Evolutionary conservation across 2,329 filamentous ascomycete species (phyloP).

Genomic region (Phaeosphaeriaceae sp.): DNA sequence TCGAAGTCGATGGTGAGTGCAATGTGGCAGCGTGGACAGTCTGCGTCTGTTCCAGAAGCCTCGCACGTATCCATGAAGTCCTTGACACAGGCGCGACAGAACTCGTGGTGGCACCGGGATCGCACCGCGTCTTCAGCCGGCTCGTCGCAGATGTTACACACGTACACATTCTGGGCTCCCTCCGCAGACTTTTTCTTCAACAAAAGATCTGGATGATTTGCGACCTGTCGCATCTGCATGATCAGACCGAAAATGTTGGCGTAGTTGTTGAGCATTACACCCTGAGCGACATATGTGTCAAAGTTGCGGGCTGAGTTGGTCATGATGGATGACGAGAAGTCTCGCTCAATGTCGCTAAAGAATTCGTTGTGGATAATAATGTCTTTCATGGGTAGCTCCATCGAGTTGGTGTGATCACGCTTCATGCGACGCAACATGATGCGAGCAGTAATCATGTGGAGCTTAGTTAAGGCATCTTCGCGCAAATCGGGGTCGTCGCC

Average conservation of each 20-base stretch:
- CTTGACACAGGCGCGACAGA: constrained; percentile 81
- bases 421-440: constrained; percentile 98
- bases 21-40: constrained; percentile 93
- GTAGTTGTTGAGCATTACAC: constrained; percentile 86
- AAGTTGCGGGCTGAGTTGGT: constrained; percentile 86
- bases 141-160: constrained; percentile 96
- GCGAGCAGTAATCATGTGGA: constrained; percentile 86
- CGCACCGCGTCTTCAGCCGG: constrained; percentile 93
- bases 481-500: constrained; percentile 62
- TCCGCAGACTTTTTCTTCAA: constrained; percentile 80
- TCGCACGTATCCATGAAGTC: constrained; percentile 82
- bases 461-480: constrained; percentile 75
- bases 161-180: constrained; percentile 86
- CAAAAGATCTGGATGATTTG: constrained; percentile 93
- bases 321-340: constrained; percentile 97
- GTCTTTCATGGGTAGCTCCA: constrained; percentile 96
- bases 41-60: constrained; percentile 63
- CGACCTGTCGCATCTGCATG: constrained; percentile 99
- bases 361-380: constrained; percentile 92
- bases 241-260: constrained; percentile 99
- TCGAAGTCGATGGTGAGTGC: constrained; percentile 88
- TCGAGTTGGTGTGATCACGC: constrained; percentile 88
- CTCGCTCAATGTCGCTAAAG: constrained; percentile 94
- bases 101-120: constrained; percentile 91
- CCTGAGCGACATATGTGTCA: constrained; percentile 92